A percentile compares a stretch with the other conserved stretches of the same genome.
Conservation (phyloP, 768 basidiomycete genomes). For the Termitomyces heimii region DNA sequence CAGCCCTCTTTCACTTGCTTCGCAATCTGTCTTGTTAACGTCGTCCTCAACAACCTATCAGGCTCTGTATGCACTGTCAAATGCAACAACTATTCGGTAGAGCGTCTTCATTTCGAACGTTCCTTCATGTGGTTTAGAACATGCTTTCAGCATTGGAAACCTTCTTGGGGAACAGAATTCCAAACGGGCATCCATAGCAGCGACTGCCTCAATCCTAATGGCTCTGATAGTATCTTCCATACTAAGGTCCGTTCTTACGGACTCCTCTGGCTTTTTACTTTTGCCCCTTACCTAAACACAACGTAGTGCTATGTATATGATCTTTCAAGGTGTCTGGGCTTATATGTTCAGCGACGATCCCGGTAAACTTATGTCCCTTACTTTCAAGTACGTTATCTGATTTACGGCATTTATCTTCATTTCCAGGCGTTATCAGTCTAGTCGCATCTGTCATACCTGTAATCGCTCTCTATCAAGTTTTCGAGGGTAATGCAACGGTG, state of each 20-base stretch:
- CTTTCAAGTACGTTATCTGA: neutral
- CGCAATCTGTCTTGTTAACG: slow-evolving; percentile 79
- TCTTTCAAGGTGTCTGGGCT: slow-evolving; percentile 61
- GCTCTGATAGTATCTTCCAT: slow-evolving; percentile 32
- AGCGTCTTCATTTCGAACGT: slow-evolving; percentile 6
- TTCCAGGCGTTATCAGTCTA: slow-evolving; percentile 42
- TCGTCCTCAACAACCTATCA: slow-evolving; percentile 76
- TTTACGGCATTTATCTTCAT: neutral
- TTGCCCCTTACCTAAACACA: neutral
- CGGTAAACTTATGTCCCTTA: slow-evolving; percentile 24
- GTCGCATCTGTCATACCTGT: slow-evolving; percentile 69
- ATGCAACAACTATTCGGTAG: slow-evolving; percentile 80
- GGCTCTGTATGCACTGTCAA: slow-evolving; percentile 71
- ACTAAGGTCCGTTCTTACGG: neutral
- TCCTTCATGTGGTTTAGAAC: neutral
- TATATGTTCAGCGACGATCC: slow-evolving; percentile 70
- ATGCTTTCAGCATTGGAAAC: slow-evolving; percentile 5
- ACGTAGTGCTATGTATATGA: slow-evolving; percentile 42
- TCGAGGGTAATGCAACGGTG: slow-evolving; percentile 69
- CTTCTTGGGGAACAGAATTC: slow-evolving; percentile 8
- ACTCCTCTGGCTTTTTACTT: neutral
- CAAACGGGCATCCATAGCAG: slow-evolving; percentile 3
- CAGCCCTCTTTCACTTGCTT: slow-evolving; percentile 73
- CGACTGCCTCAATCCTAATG: slow-evolving; percentile 57
- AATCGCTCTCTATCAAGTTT: slow-evolving; percentile 75